A percentile compares a stretch with the other conserved stretches of the same genome.
phyloP scores from a whole-genome alignment of 352 stramenopile species.

The Phytophthora palmivora region DNA sequence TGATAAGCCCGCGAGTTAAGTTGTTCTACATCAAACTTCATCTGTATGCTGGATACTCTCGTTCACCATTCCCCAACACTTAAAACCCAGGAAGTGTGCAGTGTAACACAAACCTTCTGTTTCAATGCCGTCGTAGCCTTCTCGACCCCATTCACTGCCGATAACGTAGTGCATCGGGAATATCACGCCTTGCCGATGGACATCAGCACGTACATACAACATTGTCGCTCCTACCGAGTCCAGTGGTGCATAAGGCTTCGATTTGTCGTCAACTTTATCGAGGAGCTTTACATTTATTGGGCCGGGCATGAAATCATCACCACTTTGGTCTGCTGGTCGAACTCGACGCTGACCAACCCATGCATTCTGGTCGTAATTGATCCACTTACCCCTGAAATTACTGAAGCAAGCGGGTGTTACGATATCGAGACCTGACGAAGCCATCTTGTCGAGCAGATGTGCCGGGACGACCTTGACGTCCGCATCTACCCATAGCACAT shows the following conservation, averaged over 20 bases:
- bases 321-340: background rate
- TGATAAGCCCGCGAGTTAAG: too few species aligned
- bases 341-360: conserved; percentile 29
- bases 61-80: conserved; percentile 53
- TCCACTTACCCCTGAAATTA: conserved; percentile 4
- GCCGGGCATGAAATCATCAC: conserved; percentile 20
- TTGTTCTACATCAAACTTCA: too few species aligned
- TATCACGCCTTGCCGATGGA: conserved; percentile 51
- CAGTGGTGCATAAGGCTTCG: conserved; percentile 30
- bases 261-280: conserved; percentile 14
- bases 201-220: conserved; percentile 53
- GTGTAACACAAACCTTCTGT: too few species aligned
- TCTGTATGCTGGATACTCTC: conserved; percentile 36
- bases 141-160: conserved; percentile 41
- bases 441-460: conserved; percentile 41
- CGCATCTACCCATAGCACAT: too few species aligned
- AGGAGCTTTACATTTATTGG: conserved; percentile 18
- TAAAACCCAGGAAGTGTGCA: conserved; percentile 52
- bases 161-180: conserved; percentile 55
- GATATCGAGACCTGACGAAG: conserved; percentile 26
- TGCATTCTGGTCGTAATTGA: conserved; percentile 29
- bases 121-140: conserved; percentile 59
- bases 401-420: conserved; percentile 19
- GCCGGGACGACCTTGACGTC: conserved; percentile 36
- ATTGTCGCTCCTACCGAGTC: too few species aligned